Base-by-base conservation (phyloP, 1,284 basidiomycete species). In the Volvariella surrecta region DNA sequence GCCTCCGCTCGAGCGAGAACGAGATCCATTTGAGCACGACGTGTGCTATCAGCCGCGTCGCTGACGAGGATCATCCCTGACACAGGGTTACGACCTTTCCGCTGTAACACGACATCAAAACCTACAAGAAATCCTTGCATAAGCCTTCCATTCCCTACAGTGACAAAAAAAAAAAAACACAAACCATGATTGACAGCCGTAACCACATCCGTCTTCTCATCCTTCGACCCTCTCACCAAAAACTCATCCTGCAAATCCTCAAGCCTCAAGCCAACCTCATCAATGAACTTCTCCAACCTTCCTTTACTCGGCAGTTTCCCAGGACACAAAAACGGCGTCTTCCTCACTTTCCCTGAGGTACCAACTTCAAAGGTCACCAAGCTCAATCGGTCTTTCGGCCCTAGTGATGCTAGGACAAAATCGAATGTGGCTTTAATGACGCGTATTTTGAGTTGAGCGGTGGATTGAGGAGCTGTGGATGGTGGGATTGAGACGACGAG, bases 21-120 rank as follows among this genome's bases (percentile, higher is more conserved):
- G 15, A 99, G 76, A 56, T 98, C 93, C 91, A 99, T 97, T 63
- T 97, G 92, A n/a, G 90, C 89, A n/a, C 92, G 82, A 40, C 89
- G 80, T 9, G 93, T 90, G 50, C 79, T 84, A 56, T 97, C 93
- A 3, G 85, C 71, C 1, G 89, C 84, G 58, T 99, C 95, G 60
- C 89, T 92, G 52, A 98, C 82, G 17, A 99, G 74, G 37, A 97
- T 66, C 81, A 99, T 89, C 15, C 91, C 91, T 0, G 89, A 85
- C 11, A 94, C 65, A 0, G 91, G 80, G 59, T 96, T 97, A 53
- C 89, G 87, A 31, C 80, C 68, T 68, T 95, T 96, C 47, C 95
- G 85, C 59, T 96, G 93, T 20, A 99, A 67, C 13, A 97, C 85
- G 20, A 94, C 82, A 59, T 99, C 95, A 17, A 98, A 77, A 20